Conservation (phyloP, 169 alveolate genomes). For the Eimeria necatrix region DNA sequence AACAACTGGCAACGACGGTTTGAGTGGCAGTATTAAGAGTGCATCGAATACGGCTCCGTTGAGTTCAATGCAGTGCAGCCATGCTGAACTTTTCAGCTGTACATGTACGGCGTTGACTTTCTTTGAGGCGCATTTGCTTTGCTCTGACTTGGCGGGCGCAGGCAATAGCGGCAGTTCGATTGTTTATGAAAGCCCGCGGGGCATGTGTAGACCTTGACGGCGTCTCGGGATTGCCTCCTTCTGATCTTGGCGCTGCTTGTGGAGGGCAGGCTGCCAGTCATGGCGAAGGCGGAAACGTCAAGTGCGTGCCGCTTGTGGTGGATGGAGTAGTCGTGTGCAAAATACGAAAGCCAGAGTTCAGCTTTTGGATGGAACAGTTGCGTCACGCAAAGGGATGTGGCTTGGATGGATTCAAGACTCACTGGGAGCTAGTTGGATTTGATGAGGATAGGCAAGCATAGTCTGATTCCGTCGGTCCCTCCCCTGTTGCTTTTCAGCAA, state of each 20-base stretch:
- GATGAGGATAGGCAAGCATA: slow-evolving; percentile 66
- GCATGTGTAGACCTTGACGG: slow-evolving; percentile 77
- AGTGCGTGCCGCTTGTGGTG: slow-evolving; percentile 91
- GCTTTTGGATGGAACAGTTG: slow-evolving; percentile 50
- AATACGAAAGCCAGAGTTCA: slow-evolving; percentile 73
- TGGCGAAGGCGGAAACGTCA: slow-evolving; percentile 77
- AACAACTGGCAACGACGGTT: background rate
- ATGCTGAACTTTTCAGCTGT: background rate
- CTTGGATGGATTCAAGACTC: slow-evolving; percentile 57
- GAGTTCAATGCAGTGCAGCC: background rate
- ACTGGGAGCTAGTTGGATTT: slow-evolving; percentile 81
- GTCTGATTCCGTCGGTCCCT: no score
- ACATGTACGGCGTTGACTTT: no score
- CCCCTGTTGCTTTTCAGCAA: no score
- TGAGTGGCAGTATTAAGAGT: background rate
- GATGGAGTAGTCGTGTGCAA: slow-evolving; percentile 95
- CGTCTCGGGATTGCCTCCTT: slow-evolving; percentile 73
- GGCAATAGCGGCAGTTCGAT: slow-evolving; percentile 74
- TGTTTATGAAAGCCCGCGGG: slow-evolving; percentile 76
- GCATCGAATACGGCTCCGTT: background rate
- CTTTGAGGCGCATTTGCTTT: background rate
- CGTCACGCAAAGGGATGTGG: slow-evolving; percentile 64
- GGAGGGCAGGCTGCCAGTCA: slow-evolving; percentile 32
- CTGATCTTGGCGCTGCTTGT: slow-evolving; percentile 75
- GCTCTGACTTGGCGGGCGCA: slow-evolving; percentile 42